Conservation (phyloP, 768 basidiomycete species). For the Chalciporus pseudorubinellus region DNA sequence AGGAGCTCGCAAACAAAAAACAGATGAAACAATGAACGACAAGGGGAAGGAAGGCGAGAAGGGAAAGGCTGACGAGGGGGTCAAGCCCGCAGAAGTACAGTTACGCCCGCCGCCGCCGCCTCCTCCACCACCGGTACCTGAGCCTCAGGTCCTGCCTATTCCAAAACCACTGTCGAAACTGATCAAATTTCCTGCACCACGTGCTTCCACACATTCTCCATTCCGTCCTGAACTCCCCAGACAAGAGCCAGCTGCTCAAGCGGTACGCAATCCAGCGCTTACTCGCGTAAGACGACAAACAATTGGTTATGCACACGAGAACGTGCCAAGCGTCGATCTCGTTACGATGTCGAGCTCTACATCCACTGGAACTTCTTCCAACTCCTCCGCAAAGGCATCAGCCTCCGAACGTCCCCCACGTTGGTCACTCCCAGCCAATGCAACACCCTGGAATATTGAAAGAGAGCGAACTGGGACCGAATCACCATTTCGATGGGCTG, state of each 20-base stretch:
- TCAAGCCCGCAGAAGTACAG: not conserved
- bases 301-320: not conserved
- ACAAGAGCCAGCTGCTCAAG: not conserved
- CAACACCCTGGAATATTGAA: conserved; percentile 3
- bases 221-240: conserved; percentile 14
- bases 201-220: conserved; percentile 16
- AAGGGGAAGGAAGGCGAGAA: not conserved
- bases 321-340: conserved; percentile 25
- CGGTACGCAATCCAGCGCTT: conserved; percentile 8
- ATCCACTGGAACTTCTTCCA: conserved; percentile 11
- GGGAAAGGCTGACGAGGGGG: not conserved
- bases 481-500: conserved; percentile 1
- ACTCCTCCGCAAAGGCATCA: conserved; percentile 5
- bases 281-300: conserved; percentile 18
- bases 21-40: not conserved
- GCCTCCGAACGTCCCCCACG: conserved; percentile 6
- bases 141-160: not conserved
- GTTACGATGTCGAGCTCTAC: conserved; percentile 10
- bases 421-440: conserved; percentile 17
- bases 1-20: not conserved
- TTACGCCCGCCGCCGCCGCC: not conserved
- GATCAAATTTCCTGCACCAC: conserved; percentile 17
- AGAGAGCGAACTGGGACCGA: not conserved
- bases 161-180: not conserved
- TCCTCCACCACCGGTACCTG: not conserved